Percentiles rank a stretch among this genome's conserved stretches.
Evolutionary conservation across 2,329 filamentous ascomycete species (phyloP).

Genomic region (Thelonectria rubi): DNA sequence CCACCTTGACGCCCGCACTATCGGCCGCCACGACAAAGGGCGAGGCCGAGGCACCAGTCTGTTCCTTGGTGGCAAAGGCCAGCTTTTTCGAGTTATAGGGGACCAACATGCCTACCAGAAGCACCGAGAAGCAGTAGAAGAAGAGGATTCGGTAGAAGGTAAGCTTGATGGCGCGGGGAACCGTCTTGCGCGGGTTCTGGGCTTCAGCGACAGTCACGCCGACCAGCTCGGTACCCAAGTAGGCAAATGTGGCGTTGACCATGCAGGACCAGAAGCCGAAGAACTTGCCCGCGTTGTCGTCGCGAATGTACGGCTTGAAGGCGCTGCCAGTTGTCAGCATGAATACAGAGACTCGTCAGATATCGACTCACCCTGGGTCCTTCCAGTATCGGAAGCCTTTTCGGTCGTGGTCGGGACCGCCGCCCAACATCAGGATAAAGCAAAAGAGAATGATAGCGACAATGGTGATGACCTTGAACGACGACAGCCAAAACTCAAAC

Average conservation of each 20-base stretch:
- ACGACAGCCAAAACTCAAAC: constrained; percentile 69
- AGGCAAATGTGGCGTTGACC: constrained; percentile 81
- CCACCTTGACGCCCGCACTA: constrained; percentile 67
- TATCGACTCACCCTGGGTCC: constrained; percentile 55
- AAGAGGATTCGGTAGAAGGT: constrained; percentile 85
- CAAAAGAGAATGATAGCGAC: constrained; percentile 72
- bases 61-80: constrained; percentile 61
- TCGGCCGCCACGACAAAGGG: constrained; percentile 80
- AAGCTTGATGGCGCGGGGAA: constrained; percentile 80
- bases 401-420: constrained; percentile 69
- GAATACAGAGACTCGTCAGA: not conserved
- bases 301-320: constrained; percentile 45
- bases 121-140: constrained; percentile 79
- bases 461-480: constrained; percentile 75
- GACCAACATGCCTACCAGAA: constrained; percentile 80
- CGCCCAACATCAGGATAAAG: constrained; percentile 70
- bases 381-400: constrained; percentile 75
- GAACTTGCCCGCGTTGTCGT: constrained; percentile 58
- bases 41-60: constrained; percentile 57
- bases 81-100: constrained; percentile 73
- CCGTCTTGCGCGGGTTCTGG: constrained; percentile 79
- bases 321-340: constrained; percentile 44
- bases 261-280: constrained; percentile 75
- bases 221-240: constrained; percentile 79
- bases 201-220: constrained; percentile 83